Conservation (phyloP, 148 eudicot genomes). For the Cornus kousa region DNA sequence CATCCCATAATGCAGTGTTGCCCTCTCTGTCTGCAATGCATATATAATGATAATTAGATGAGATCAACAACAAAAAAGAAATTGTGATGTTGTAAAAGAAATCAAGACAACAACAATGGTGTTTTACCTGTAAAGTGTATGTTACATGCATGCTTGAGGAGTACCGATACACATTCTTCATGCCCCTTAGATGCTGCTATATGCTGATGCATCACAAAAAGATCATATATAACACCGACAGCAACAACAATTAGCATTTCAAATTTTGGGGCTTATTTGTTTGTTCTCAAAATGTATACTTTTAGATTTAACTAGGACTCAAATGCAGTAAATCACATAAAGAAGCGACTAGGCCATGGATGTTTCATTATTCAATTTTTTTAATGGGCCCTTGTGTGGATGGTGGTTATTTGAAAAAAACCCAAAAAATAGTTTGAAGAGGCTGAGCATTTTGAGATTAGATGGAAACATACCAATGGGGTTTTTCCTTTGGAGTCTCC, state of each 20-base stretch:
- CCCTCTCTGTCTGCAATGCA: constrained; percentile 35
- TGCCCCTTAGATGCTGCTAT: constrained; percentile 52
- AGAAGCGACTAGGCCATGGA: too few relatives aligned
- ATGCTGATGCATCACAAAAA: constrained; percentile 28
- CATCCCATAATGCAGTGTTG: constrained; percentile 52
- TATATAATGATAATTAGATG: neutral
- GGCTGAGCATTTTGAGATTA: neutral
- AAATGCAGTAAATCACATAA: too few relatives aligned
- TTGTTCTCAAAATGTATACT: too few relatives aligned
- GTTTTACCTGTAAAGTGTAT: constrained; percentile 38
- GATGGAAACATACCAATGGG: constrained; percentile 32
- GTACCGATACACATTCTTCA: constrained; percentile 51
- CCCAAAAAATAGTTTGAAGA: too few relatives aligned
- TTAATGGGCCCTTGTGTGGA: too few relatives aligned
- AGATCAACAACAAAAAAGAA: neutral
- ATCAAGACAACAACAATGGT: neutral
- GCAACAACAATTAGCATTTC: neutral
- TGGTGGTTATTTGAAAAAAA: too few relatives aligned
- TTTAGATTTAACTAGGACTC: too few relatives aligned
- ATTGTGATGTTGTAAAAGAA: neutral
- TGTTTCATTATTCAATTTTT: too few relatives aligned
- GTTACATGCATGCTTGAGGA: constrained; percentile 47
- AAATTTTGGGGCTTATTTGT: neutral
- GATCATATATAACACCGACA: too few relatives aligned
- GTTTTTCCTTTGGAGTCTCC: constrained; percentile 48